These are phyloP conservation scores for Apophysomyces sp. DNA, from an alignment of 371 early-diverging fungal species.

Conservation along the genomic window DNA sequence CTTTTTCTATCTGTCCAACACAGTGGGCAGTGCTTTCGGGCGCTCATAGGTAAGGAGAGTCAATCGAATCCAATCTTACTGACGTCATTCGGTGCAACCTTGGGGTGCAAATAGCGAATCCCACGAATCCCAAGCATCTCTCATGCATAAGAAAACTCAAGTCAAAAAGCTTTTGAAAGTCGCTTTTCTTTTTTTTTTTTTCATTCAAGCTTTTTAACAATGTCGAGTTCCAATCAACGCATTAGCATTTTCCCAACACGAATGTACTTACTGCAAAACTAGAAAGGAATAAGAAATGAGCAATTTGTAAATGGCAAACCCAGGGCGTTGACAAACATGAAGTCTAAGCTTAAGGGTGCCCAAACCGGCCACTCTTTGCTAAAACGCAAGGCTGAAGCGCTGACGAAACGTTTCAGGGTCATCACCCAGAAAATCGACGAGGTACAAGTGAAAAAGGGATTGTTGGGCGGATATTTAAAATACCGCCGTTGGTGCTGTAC, in stretches of 20 bases:
- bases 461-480: too few species aligned
- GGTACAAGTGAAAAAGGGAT: conserved; percentile 36
- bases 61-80: too few species aligned
- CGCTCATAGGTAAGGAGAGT: too few species aligned
- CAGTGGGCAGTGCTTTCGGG: too few species aligned
- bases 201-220: conserved; percentile 15
- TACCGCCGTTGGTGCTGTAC: background rate
- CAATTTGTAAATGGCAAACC: background rate
- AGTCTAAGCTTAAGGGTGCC: conserved; percentile 95
- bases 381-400: conserved; percentile 97
- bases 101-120: too few species aligned
- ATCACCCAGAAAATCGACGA: conserved; percentile 96
- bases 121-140: too few species aligned
- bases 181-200: background rate
- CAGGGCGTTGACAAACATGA: conserved; percentile 94
- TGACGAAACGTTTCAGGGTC: conserved; percentile 93
- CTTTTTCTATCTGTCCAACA: too few species aligned
- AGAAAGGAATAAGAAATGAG: background rate
- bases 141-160: too few species aligned
- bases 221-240: conserved; percentile 70
- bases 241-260: conserved; percentile 87
- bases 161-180: too few species aligned
- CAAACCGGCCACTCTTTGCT: conserved; percentile 98
- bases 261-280: conserved; percentile 56
- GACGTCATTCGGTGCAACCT: too few species aligned